These are phyloP conservation scores for Lasiodiplodia theobromae DNA, from an alignment of 2,329 filamentous ascomycete species.

Conservation along the genomic window DNA sequence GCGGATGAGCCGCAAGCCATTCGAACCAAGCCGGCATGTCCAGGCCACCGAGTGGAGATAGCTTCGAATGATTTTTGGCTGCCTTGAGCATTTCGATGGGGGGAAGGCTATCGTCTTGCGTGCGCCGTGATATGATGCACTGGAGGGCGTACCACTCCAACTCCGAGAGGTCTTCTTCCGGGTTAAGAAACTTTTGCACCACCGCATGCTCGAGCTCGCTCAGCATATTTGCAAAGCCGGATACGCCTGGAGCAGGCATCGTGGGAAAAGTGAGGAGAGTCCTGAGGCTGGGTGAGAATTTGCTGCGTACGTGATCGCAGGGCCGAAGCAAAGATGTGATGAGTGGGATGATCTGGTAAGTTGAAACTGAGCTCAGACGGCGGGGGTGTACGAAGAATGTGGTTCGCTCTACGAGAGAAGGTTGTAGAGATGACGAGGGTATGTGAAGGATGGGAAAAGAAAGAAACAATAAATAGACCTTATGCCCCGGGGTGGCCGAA, in stretches of 20 bases:
- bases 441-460: no score
- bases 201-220: background rate
- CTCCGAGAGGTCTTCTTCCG: background rate
- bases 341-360: no score
- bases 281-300: background rate
- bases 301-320: background rate
- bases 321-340: no score
- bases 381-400: no score
- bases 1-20: background rate
- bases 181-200: background rate
- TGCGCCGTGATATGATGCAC: background rate
- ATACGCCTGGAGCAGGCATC: background rate
- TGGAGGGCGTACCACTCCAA: background rate
- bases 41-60: background rate
- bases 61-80: background rate
- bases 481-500: no score
- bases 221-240: background rate
- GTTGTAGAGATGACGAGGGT: no score
- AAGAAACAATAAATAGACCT: no score
- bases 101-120: background rate
- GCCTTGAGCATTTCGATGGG: background rate
- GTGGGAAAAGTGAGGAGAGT: background rate
- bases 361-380: no score
- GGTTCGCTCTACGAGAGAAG: no score
- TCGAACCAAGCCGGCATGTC: constrained; percentile 8